Base-by-base conservation (phyloP, 2,329 filamentous ascomycete genomes). In the Alternaria postmessia region DNA sequence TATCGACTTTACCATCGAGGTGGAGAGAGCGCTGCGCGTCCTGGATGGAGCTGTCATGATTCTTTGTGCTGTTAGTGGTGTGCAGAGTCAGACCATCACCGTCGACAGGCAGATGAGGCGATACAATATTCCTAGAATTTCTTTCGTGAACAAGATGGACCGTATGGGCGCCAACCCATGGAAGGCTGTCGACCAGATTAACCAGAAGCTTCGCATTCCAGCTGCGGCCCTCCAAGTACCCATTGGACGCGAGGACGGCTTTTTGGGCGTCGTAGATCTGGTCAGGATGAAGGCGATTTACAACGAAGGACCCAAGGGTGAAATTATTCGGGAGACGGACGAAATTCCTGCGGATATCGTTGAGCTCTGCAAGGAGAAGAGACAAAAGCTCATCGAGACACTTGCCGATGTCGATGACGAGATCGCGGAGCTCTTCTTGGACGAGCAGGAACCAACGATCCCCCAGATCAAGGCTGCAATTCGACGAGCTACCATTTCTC, bases 81-180 rank as follows among this genome's bases (percentile, higher is more conserved):
- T 99, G 34, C 95, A 99, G 82, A 94, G 91, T 76, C 95, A 99
- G 82, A 99, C 95, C 20, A 97, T 97, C 72, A 99, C 95, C 1
- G 95, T 99, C 66, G 94, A 99, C 80, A 88, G 95, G 71, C 95
- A 99, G 83, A 99, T 99, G 95, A 92, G 93, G 84, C 89, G 95
- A 70, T 99, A 99, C 85, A 94, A 98, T 76, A 90, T 99, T 64
- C 95, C 95, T 62, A 88, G 95, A 71, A 89, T 99, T 78, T 96
- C 92, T 55, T 99, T 99, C 75, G 89, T 99, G 78, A 99, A 99
- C 85, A 99, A 99, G 86, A 98, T 99, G 94, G 95, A 99, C 77
- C 91, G 95, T 67, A 97, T 97, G 91, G 95, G 95, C 61, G 92
- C 95, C 66, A 98, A 99, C 78, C 95, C 95, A 8, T 99, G 94